Evolutionary conservation across 2,329 filamentous ascomycete species (phyloP).

Genomic region (Fusarium nurragi): DNA sequence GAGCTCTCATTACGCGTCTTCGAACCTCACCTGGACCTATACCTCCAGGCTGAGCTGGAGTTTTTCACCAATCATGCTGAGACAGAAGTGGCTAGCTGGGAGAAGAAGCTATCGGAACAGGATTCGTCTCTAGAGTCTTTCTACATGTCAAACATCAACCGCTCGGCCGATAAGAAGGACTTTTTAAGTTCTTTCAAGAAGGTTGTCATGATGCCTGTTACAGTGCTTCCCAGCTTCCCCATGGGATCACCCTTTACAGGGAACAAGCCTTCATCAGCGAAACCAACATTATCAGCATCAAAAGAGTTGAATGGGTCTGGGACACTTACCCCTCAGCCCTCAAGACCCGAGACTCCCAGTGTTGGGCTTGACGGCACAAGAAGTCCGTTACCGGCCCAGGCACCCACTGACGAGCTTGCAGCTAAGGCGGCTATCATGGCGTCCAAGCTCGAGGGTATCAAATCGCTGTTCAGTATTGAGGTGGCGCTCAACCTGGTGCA

Average conservation of each 20-base stretch:
- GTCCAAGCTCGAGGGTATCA: constrained; percentile 91
- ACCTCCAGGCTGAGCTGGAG: constrained; percentile 89
- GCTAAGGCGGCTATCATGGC: constrained; percentile 99
- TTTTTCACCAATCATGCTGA: constrained; percentile 83
- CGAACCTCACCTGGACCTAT: constrained; percentile 92
- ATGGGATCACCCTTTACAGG: constrained; percentile 67
- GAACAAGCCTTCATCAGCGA: constrained; percentile 48
- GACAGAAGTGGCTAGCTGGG: constrained; percentile 83
- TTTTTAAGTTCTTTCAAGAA: constrained; percentile 98
- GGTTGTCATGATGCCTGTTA: constrained; percentile 99
- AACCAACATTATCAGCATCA: constrained; percentile 22
- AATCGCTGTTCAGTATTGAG: constrained; percentile 94
- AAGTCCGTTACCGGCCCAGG: constrained; percentile 64
- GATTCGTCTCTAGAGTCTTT: constrained; percentile 91
- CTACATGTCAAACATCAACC: constrained; percentile 94
- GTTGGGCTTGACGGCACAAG: constrained; percentile 52
- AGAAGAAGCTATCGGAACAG: constrained; percentile 89
- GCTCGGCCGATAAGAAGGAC: constrained; percentile 95
- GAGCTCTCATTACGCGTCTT: constrained; percentile 78
- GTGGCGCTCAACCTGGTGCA: constrained; percentile 91
- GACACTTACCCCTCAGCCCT: constrained; percentile 50
- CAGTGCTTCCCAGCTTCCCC: constrained; percentile 78
- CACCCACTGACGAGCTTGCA: constrained; percentile 88
- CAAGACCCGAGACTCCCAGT: constrained; percentile 62
- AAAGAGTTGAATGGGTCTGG: constrained; percentile 44